A percentile compares a stretch with the other conserved stretches of the same genome.
These are phyloP conservation scores for Jamesozyma spencerorum DNA, from an alignment of 805 yeast species.

Conservation along the genomic window DNA sequence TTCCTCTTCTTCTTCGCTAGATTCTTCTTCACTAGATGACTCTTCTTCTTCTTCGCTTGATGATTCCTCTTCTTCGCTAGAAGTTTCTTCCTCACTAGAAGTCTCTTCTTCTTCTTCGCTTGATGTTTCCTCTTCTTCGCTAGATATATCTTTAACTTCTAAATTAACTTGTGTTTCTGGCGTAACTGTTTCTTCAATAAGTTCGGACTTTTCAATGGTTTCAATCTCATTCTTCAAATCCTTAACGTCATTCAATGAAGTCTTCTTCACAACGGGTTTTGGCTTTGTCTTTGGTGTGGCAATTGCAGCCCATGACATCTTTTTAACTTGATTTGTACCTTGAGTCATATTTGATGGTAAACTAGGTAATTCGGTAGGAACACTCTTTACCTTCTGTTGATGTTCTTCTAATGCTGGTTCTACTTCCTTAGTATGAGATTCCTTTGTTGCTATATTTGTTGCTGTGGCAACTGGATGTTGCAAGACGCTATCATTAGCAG, in stretches of 20 bases:
- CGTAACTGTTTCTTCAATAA: not conserved
- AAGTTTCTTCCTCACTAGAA: constrained; percentile 9
- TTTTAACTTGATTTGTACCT: constrained; percentile 10
- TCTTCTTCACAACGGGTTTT: not conserved
- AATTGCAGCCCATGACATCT: constrained; percentile 61
- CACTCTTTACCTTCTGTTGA: not conserved
- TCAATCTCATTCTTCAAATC: constrained; percentile 30
- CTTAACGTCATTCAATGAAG: constrained; percentile 20
- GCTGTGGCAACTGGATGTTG: constrained; percentile 13
- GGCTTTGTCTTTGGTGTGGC: constrained; percentile 39
- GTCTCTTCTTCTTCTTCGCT: constrained; percentile 6
- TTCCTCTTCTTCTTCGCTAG: constrained; percentile 7
- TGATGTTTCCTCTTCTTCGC: constrained; percentile 12
- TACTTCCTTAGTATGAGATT: not conserved
- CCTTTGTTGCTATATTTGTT: constrained; percentile 19
- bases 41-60: constrained; percentile 6
- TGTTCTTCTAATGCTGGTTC: constrained; percentile 27
- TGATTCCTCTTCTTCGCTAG: constrained; percentile 4
- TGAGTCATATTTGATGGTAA: constrained; percentile 5
- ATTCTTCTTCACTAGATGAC: constrained; percentile 3
- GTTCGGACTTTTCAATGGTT: constrained; percentile 1
- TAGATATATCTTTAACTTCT: constrained; percentile 8
- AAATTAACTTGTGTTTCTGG: constrained; percentile 8
- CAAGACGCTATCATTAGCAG: constrained; percentile 13
- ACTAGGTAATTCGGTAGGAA: constrained; percentile 1